phyloP scores from a whole-genome alignment of 257 asterid genomes.

The Scutellaria barbata region DNA sequence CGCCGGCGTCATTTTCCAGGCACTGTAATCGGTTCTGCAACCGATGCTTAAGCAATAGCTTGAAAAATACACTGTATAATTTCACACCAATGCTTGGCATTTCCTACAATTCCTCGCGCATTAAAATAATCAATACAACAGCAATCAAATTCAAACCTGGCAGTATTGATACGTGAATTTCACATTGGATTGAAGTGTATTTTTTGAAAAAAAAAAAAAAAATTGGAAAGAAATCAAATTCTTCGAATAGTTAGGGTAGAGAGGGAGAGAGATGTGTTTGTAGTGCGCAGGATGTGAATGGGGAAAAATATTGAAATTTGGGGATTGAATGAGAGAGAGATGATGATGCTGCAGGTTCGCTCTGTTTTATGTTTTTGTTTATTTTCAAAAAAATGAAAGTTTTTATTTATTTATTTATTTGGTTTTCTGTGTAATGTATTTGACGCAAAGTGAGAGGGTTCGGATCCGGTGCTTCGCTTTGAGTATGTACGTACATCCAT shows the following conservation, averaged over 20 bases:
- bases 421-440: slow-evolving; percentile 26
- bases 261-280: slow-evolving; percentile 5
- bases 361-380: slow-evolving; percentile 10
- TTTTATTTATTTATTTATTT: neutral
- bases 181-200: slow-evolving; percentile 38
- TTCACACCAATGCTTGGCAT: slow-evolving; percentile 98
- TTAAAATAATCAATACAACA: slow-evolving; percentile 9
- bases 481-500: slow-evolving; percentile 3
- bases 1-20: slow-evolving; percentile 41
- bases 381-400: neutral
- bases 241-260: slow-evolving; percentile 1
- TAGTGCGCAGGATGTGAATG: slow-evolving; percentile 20
- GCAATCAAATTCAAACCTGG: slow-evolving; percentile 21
- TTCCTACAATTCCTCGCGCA: slow-evolving; percentile 35
- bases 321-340: neutral
- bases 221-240: slow-evolving; percentile 12
- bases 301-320: neutral
- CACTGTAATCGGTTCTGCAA: slow-evolving; percentile 73
- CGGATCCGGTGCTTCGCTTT: slow-evolving; percentile 25
- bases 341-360: slow-evolving; percentile 2
- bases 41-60: slow-evolving; percentile 89
- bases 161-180: slow-evolving; percentile 1
- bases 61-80: slow-evolving; percentile 87
- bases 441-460: slow-evolving; percentile 17
- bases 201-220: neutral